Evolutionary conservation across 768 basidiomycete species (phyloP).

Genomic region (Pisolithus sp.): DNA sequence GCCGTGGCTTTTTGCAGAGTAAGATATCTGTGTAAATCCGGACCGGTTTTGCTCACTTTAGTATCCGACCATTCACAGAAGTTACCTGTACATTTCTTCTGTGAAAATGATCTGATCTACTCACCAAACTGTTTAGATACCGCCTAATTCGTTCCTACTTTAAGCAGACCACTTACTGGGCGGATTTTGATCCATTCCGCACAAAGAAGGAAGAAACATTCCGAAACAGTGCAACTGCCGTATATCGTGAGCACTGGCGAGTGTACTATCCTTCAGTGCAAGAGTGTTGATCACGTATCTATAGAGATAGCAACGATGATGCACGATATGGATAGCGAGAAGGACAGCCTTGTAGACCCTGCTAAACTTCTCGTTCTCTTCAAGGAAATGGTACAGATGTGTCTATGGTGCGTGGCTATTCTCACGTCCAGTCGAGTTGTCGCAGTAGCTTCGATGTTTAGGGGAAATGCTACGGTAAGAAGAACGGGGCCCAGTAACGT

Average conservation of each 20-base stretch:
- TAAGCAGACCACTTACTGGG: conserved; percentile 62
- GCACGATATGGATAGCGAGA: conserved; percentile 53
- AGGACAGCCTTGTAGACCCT: conserved; percentile 39
- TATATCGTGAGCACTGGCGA: conserved; percentile 53
- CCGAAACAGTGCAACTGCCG: conserved; percentile 67
- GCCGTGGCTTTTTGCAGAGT: conserved; percentile 98
- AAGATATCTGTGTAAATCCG: conserved; percentile 22
- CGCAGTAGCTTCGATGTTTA: conserved; percentile 22
- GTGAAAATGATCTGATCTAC: conserved; percentile 1
- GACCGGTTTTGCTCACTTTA: not conserved
- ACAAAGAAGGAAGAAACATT: conserved; percentile 77
- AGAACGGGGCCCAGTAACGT: not conserved
- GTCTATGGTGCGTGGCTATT: conserved; percentile 49
- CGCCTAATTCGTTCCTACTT: conserved; percentile 75
- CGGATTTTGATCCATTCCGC: conserved; percentile 75
- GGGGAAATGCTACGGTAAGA: conserved; percentile 90
- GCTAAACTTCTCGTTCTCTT: conserved; percentile 60
- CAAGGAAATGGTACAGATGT: conserved; percentile 85
- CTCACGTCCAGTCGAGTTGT: not conserved
- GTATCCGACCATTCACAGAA: conserved; percentile 36
- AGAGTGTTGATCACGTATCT: not conserved
- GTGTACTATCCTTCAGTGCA: not conserved
- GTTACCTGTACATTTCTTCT: conserved; percentile 54
- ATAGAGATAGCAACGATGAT: conserved; percentile 71
- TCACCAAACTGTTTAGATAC: conserved; percentile 46